Evolutionary conservation across 2,329 filamentous ascomycete genomes (phyloP), one percentile per base, ranked within the genome.

Genomic region (Ophiostoma angusticollis): DNA sequence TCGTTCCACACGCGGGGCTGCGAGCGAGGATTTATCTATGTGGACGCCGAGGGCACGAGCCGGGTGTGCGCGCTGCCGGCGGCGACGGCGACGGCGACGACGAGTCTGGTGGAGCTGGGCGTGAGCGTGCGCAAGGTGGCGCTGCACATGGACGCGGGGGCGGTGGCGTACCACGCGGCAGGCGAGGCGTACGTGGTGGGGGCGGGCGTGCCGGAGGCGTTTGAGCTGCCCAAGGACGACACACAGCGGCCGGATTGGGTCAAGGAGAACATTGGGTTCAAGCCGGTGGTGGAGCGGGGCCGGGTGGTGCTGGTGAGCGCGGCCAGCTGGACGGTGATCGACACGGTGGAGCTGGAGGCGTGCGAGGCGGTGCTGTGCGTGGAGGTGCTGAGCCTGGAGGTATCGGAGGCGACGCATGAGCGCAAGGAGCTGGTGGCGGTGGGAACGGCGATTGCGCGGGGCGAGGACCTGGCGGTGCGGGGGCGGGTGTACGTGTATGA

Each of bases 401-500:
- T 93, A 7, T 95, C 87, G 0, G 91, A 98, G 59, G 77, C 80
- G 24, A 95, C 86, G 0, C 84, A 91, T 54, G 83, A 94, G 55
- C 78, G 85, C 13, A 81, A 78, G 51, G 79, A 83, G 52, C 70
- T 96, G 33, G 71, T 98, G 36, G 77, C 80, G 0, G 79, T 95
- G 1, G 91, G 89, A 12, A 94, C 89, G 0, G 80, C 85, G 1
- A 72, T 91, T 19, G 72, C 79, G n/a, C 80, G 80, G 44, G 91
- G 91, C 29, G 91, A 98, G 59, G 91, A 96, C 52, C 73, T 93
- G 41, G 80, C 87, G 1, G 80, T 86, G 1, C 77, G 83, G 32
- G 91, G 91, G 3, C 74, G 80, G 29, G 74, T 98, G 28, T 86
- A 91, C 51, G 83, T 96, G 34, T 93, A 91, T 52, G 87, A 95